Base-by-base conservation (phyloP, 257 asterid genomes). In the Nemophila menziesii region DNA sequence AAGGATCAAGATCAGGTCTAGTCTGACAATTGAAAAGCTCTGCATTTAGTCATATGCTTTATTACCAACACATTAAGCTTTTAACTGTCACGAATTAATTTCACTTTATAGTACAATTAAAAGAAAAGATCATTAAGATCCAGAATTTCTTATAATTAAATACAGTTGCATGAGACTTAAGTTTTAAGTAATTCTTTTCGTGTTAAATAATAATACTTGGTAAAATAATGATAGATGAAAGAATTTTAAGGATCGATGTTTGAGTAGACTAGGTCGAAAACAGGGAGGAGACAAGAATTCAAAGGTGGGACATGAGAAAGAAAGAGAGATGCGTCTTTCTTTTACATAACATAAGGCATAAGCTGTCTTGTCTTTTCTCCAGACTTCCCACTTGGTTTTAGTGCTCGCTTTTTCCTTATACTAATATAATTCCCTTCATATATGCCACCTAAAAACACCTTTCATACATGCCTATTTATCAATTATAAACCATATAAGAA, bases 321-420 rank as follows among this genome's bases (percentile, higher is more conserved):
- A 18, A 29, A 17, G n/a, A 9, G 19, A 41, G 46, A 41, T 10
- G 26, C 9, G 46, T 41, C 46, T 41, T 41, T 19, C 20, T 15
- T 24, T 8, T 10, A 41, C 26, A 41, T 17, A 38, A n/a, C n/a
- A n/a, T n/a, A n/a, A n/a, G n/a, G n/a, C n/a, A n/a, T n/a, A n/a
- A n/a, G 22, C 26, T 14, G 46, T 17, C 24, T 41, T 9, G 24
- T 41, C 46, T 41, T 41, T 19, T 41, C 46, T 41, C 26, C 46
- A 18, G 24, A 41, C 12, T 16, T 22, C n/a, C 12, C 46, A 41
- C 46, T 20, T 8, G 26, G 46, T 41, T 41, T 41, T 17, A 41
- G 14, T 29, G 36, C 36, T 29, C 12, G 12, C 36, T 29, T 29
- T 29, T 29, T 41, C n/a, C 15, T 18, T 24, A 41, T 41, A 20